These are phyloP conservation scores for Borealophlyctis nickersoniae DNA, from an alignment of 192 early-diverging fungal genomes.

Conservation along the genomic window DNA sequence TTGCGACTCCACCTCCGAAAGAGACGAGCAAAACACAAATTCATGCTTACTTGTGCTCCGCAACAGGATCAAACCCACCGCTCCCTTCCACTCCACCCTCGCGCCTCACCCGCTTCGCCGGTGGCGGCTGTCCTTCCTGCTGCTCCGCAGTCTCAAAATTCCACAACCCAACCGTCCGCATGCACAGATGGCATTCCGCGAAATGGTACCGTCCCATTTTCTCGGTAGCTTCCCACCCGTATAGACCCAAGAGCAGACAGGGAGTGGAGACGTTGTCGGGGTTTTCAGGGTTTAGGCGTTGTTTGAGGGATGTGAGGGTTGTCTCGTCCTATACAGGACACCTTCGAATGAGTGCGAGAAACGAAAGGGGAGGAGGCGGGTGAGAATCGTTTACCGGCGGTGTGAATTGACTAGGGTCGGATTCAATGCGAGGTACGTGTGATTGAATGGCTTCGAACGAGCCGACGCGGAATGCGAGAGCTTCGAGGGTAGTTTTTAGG, in stretches of 20 bases:
- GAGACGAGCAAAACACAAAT: no score
- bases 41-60: not conserved
- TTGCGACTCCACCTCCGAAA: no score
- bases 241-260: not conserved
- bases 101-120: not conserved
- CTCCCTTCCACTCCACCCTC: not conserved
- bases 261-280: not conserved
- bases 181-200: not conserved
- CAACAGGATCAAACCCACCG: not conserved
- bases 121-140: not conserved
- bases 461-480: not conserved
- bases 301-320: not conserved
- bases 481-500: not conserved
- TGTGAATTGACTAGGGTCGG: not conserved
- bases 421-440: not conserved
- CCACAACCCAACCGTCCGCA: not conserved
- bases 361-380: not conserved
- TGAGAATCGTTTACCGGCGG: not conserved
- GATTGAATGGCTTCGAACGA: not conserved
- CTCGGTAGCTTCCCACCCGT: not conserved
- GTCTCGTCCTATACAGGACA: not conserved
- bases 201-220: not conserved
- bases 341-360: not conserved
- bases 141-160: not conserved
- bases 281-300: not conserved